A percentile compares a stretch with the other conserved stretches of the same genome.
These are phyloP conservation scores for Fusarium sp. DNA, from an alignment of 2,329 filamentous ascomycete species.

Conservation along the genomic window DNA sequence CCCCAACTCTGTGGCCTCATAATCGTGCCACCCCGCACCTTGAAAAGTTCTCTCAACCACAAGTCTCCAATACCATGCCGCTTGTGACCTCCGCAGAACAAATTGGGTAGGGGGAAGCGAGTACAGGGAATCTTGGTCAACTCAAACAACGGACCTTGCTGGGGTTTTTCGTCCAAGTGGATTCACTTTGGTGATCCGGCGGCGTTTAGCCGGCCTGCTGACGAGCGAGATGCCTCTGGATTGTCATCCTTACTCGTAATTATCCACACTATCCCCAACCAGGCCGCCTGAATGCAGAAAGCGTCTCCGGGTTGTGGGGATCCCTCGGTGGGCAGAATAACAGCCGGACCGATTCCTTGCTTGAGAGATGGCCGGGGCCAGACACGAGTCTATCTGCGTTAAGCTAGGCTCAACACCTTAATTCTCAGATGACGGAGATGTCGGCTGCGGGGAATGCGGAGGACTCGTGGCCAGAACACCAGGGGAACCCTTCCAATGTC, in stretches of 20 bases:
- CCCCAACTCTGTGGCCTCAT: constrained; percentile 12
- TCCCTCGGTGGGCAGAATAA: constrained; percentile 33
- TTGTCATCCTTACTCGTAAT: constrained; percentile 21
- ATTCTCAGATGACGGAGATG: constrained; percentile 22
- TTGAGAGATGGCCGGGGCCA: neutral
- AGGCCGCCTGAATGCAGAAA: constrained; percentile 2
- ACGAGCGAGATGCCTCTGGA: constrained; percentile 12
- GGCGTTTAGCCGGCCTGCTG: neutral
- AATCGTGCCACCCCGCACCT: constrained; percentile 36
- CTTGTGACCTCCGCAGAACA: constrained; percentile 1
- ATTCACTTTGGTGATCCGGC: neutral
- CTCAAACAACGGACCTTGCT: neutral
- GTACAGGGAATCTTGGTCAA: neutral
- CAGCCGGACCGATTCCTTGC: constrained; percentile 38
- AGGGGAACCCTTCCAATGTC: neutral
- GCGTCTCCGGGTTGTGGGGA: constrained; percentile 16
- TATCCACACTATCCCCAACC: neutral
- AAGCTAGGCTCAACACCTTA: constrained; percentile 24
- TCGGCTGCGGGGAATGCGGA: constrained; percentile 26
- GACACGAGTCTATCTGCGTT: constrained; percentile 10
- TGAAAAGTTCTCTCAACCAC: constrained; percentile 19
- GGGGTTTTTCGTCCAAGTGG: constrained; percentile 9
- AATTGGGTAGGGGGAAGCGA: constrained; percentile 26
- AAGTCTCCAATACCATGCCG: constrained; percentile 9
- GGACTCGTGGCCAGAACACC: neutral